Base-by-base conservation (phyloP, 2,329 filamentous ascomycete genomes). In the Mycosphaerelloides madeirae region DNA sequence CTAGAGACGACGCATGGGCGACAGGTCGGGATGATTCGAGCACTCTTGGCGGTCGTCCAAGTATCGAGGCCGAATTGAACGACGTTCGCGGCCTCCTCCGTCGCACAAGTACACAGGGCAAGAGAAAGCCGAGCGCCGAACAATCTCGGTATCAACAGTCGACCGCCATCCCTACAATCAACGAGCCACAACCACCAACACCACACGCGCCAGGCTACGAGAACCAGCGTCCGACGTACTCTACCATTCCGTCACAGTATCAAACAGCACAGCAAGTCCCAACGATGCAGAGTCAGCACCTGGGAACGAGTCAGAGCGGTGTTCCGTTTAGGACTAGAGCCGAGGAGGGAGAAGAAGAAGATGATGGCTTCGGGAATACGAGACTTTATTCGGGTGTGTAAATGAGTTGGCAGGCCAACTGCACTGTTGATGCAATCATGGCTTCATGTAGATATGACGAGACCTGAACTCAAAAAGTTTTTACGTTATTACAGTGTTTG, bases 71-170 rank as follows among this genome's bases (percentile, higher is more conserved):
- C 29, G 69, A 72, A 36, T 49, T 71, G 16, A 69, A 73, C n/a
- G 70, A 75, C 42, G 65, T 75, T 11, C 65, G 68, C 15, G 67
- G 68, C 19, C 48, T 74, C 11, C 57, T 75, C 1, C 65, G 65
- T 43, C 69, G 72, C 38, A 69, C 64, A 33, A 70, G 63, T 60
- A 71, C 67, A 4, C 58, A 58, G 8, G 73, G 72, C 20, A 71
- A 70, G 57, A 64, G 72, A 14, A 62, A 62, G 46, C 55, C 61
- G 9, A 57, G 56, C 43, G 50, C 42, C 28, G 54, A 50, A 33
- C 35, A 44, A 16, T 34, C 53, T 13, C 49, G 46, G 3, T 35
- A 31, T 18, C 40, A 46, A 20, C 29, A 39, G 14, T 12, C 28
- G 14, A 54, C 58, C 12, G 41, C 47, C 25, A 44, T 65, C n/a